A percentile compares a stretch with the other conserved stretches of the same genome.
Conservation (phyloP, 129 eudicot genomes). For the Helianthus annuus region HanXRQr2.0-SUNRISE NC_035435.2:150522340-150522839, state of each 20-base stretch:
- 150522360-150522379: constrained; percentile 74
- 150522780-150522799: constrained; percentile 63
- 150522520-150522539: constrained; percentile 82
- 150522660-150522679: constrained; percentile 79
- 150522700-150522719: constrained; percentile 83
- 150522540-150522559: constrained; percentile 22
- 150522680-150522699: constrained; percentile 57
- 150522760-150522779: constrained; percentile 60
- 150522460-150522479: constrained; percentile 47
- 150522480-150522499: constrained; percentile 67
- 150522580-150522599: too few species aligned
- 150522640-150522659: constrained; percentile 79
- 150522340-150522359: constrained; percentile 54
- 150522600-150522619: constrained; percentile 53
- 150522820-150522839: constrained; percentile 56
- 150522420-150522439: too few species aligned
- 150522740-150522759: constrained; percentile 45
- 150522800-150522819: constrained; percentile 73
- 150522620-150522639: constrained; percentile 68
- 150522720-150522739: constrained; percentile 68
- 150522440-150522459: too few species aligned
- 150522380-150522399: constrained; percentile 85
- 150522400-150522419: constrained; percentile 60
- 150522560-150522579: not conserved
- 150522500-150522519: constrained; percentile 85